These are phyloP conservation scores for Populus euphratica DNA, from an alignment of 345 rosid species.

Conservation along the genomic window DNA sequence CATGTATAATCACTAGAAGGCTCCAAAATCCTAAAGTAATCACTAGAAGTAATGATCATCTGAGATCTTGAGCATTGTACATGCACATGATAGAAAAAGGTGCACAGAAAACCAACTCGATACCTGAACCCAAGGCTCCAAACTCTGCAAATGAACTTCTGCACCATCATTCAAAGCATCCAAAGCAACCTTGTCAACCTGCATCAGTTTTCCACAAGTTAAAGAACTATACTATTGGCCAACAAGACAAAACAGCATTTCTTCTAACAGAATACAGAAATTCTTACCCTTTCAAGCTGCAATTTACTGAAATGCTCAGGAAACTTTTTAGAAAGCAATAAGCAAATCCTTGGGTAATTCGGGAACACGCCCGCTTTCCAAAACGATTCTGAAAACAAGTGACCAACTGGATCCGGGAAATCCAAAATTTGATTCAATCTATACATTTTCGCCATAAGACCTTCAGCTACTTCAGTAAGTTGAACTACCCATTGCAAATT, in stretches of 20 bases:
- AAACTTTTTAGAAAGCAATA: slow-evolving; percentile 85
- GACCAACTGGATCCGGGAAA: slow-evolving; percentile 73
- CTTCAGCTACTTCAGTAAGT: slow-evolving; percentile 89
- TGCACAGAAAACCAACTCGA: neutral
- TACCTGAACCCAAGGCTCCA: slow-evolving; percentile 99
- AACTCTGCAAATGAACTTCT: slow-evolving; percentile 83
- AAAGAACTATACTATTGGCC: slow-evolving; percentile 4
- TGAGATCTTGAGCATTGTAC: neutral
- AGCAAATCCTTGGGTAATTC: slow-evolving; percentile 76
- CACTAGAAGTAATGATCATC: neutral
- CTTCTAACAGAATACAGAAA: neutral
- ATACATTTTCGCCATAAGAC: slow-evolving; percentile 96
- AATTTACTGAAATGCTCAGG: slow-evolving; percentile 92
- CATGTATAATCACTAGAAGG: too few relatives aligned
- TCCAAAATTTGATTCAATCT: slow-evolving; percentile 90
- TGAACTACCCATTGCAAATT: slow-evolving; percentile 90
- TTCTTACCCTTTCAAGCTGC: slow-evolving; percentile 93
- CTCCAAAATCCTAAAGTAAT: neutral
- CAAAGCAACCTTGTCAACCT: slow-evolving; percentile 88
- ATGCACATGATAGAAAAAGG: neutral
- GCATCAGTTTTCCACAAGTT: slow-evolving; percentile 18
- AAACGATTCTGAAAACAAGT: slow-evolving; percentile 73
- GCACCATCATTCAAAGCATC: slow-evolving; percentile 84
- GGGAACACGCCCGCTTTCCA: slow-evolving; percentile 97
- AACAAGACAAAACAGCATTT: slow-evolving; percentile 8